Evolutionary conservation across 495 filamentous ascomycete genomes (phyloP).

Genomic region (Cairneyella variabilis): DNA sequence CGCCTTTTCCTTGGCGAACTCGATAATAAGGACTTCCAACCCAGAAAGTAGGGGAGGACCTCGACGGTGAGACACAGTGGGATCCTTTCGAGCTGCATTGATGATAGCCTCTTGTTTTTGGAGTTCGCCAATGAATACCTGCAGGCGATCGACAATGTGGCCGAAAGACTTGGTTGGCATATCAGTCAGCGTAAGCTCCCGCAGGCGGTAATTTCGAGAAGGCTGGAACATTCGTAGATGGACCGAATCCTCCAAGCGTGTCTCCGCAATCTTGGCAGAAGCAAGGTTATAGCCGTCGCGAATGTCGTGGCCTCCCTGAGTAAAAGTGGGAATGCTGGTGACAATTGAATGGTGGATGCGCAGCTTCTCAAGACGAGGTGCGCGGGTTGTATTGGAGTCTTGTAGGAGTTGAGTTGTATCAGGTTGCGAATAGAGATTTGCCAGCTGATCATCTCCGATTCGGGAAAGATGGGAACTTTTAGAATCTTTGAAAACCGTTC

Average conservation of each 20-base stretch:
- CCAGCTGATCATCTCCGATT: too few relatives aligned
- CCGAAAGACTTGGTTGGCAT: slow-evolving; percentile 17
- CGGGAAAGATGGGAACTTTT: background rate
- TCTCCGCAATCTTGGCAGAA: background rate
- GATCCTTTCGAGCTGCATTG: background rate
- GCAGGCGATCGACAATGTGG: slow-evolving; percentile 2
- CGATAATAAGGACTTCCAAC: slow-evolving; percentile 12
- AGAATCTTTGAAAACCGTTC: background rate
- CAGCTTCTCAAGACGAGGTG: slow-evolving; percentile 1
- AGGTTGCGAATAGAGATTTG: background rate
- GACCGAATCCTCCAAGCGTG: background rate
- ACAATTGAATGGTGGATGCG: slow-evolving; percentile 24
- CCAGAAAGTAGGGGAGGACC: slow-evolving; percentile 15
- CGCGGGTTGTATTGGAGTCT: background rate
- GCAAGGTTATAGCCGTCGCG: background rate
- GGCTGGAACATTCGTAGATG: slow-evolving; percentile 1
- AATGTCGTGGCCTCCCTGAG: background rate
- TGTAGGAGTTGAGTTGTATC: background rate
- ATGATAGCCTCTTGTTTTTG: slow-evolving; percentile 13
- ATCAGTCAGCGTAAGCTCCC: slow-evolving; percentile 15
- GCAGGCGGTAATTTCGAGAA: slow-evolving; percentile 9
- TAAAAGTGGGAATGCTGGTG: slow-evolving; percentile 14
- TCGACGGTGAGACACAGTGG: background rate
- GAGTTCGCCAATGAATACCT: slow-evolving; percentile 10
- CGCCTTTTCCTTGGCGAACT: slow-evolving; percentile 6